Evolutionary conservation across 1,284 basidiomycete species (phyloP), one percentile per base, ranked within the genome.

Genomic region (Crucibulum parvulum): DNA sequence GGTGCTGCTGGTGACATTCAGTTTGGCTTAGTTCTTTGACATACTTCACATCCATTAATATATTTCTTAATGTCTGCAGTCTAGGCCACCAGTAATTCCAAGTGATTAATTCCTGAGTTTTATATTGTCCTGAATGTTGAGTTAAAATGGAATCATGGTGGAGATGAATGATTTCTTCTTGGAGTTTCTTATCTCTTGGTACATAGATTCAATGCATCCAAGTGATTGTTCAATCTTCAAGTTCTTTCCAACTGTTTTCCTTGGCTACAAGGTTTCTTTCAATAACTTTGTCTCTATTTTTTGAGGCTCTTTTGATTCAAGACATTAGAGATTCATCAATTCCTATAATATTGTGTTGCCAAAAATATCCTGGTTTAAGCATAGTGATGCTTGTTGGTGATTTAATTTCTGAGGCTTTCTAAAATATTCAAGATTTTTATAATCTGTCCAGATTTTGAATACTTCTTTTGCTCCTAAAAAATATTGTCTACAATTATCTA

Each of bases 401-500:
- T 45, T 55, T 7, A 58, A 34, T 37, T 55, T 34, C 16, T 54
- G 52, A 7, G 56, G 24, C 8, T 24, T 60, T 15, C 18, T 36
- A 54, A 58, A 61, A 24, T 61, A 61, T 18, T 54, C 48, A 9
- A 63, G 16, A 41, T 63, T 63, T 16, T 57, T 45, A 34, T 63
- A 59, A 53, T 63, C 59, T 2, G 55, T 56, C 8, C 54, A 54
- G 3, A 61, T 59, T 34, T 62, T 37, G 24, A 58, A 46, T 18
- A 36, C 34, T 1, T 45, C 13, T 34, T 45, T 36, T 2, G 46
- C 11, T 24, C 62, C 56, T 52, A 47, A 13, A 13, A 64, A 47
- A 48, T 41, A 55, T 15, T 56, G 59, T 51, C 55, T 35, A 59
- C 59, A 66, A 31, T 58, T 53, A 16, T 62, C 43, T n/a, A 66